These are phyloP conservation scores for Linnemannia exigua DNA, from an alignment of 192 early-diverging fungal species.

Conservation along the genomic window DNA sequence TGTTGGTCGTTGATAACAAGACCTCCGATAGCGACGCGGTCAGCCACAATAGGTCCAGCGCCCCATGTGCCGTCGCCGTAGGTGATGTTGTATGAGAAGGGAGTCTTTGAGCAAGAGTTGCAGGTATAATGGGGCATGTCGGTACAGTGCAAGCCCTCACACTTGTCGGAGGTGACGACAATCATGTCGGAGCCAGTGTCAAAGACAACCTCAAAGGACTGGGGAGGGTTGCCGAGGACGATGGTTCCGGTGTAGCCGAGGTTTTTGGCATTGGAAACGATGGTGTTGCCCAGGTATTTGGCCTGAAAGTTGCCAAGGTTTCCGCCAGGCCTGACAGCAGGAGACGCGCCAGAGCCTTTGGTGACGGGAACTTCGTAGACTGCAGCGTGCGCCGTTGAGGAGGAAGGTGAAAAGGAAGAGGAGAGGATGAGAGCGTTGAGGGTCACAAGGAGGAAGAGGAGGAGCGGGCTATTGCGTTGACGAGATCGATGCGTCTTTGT, in stretches of 20 bases:
- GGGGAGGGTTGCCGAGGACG: slow-evolving; percentile 84
- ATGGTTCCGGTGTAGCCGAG: slow-evolving; percentile 92
- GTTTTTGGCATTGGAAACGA: slow-evolving; percentile 44
- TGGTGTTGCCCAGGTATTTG: slow-evolving; percentile 42
- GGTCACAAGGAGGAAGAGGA: slow-evolving; percentile 15
- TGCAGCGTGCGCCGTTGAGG: slow-evolving; percentile 10
- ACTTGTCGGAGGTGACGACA: slow-evolving; percentile 49
- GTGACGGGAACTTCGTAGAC: slow-evolving; percentile 30
- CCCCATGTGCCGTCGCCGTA: slow-evolving; percentile 58
- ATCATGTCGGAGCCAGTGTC: slow-evolving; percentile 82
- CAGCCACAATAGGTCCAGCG: slow-evolving; percentile 47
- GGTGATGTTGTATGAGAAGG: slow-evolving; percentile 54
- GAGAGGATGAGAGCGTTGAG: slow-evolving; percentile 5
- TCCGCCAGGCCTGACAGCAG: not conserved
- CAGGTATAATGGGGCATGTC: slow-evolving; percentile 50
- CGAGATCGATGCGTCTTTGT: not conserved
- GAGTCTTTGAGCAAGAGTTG: slow-evolving; percentile 48
- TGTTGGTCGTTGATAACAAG: slow-evolving; percentile 49
- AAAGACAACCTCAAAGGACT: slow-evolving; percentile 90
- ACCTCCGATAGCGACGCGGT: slow-evolving; percentile 47
- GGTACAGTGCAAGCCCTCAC: slow-evolving; percentile 34
- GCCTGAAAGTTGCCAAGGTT: slow-evolving; percentile 20
- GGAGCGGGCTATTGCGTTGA: not conserved
- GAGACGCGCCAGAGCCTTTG: slow-evolving; percentile 1
- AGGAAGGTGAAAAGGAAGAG: slow-evolving; percentile 1